Evolutionary conservation across 768 basidiomycete genomes (phyloP).

Genomic region (Galerina sulciceps): DNA sequence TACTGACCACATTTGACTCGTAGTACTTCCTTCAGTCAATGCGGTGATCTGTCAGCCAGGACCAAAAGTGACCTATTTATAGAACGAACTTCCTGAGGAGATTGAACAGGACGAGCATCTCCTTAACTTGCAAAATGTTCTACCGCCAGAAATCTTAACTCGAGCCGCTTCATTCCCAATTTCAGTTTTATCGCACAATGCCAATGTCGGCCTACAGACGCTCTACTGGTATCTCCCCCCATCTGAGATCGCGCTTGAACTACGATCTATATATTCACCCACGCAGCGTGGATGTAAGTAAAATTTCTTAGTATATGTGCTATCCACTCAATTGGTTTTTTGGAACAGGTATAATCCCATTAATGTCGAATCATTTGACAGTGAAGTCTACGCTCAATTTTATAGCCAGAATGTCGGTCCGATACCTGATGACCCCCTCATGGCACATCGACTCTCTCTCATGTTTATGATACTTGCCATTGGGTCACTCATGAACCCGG

Average conservation of each 20-base stretch:
- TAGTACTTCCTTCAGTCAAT: conserved; percentile 72
- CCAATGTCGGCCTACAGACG: conserved; percentile 54
- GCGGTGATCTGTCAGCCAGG: not conserved
- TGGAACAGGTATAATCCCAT: conserved; percentile 68
- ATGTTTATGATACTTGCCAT: conserved; percentile 72
- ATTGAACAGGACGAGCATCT: conserved; percentile 51
- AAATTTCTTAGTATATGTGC: conserved; percentile 5
- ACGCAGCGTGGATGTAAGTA: conserved; percentile 75
- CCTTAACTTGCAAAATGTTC: conserved; percentile 52
- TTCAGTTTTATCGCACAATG: conserved; percentile 41
- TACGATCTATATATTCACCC: conserved; percentile 62
- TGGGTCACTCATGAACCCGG: conserved; percentile 63
- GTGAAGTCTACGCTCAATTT: conserved; percentile 61
- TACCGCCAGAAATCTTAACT: conserved; percentile 65
- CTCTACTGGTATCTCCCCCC: conserved; percentile 76
- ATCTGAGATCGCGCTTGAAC: conserved; percentile 58
- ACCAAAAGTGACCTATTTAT: conserved; percentile 19
- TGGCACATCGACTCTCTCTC: conserved; percentile 65
- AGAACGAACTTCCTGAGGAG: conserved; percentile 68
- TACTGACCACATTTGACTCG: conserved; percentile 12
- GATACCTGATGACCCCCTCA: conserved; percentile 51
- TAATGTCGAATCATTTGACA: conserved; percentile 60
- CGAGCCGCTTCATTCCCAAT: conserved; percentile 73
- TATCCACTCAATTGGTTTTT: conserved; percentile 9
- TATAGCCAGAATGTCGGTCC: conserved; percentile 50